Conservation (phyloP, 1,139 yeast genomes). For the Yamadazyma epiphylla region DNA sequence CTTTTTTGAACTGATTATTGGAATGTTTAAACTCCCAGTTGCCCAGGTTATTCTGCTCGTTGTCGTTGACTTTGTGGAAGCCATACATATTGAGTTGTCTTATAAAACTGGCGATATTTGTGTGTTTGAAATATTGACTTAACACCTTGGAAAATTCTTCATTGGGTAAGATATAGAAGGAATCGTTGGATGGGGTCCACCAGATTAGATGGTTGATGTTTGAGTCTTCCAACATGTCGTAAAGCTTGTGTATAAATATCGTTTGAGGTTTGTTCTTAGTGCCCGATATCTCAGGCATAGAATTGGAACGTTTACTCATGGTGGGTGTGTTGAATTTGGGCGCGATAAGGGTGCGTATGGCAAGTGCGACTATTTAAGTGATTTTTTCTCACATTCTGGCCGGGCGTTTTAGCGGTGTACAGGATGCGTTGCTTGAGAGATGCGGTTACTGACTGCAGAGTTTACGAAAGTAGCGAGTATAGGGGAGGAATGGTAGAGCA, state of each 20-base stretch:
- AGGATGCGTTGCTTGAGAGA: too few relatives aligned
- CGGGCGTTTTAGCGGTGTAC: too few relatives aligned
- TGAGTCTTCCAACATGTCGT: slow-evolving; percentile 59
- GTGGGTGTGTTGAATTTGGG: too few relatives aligned
- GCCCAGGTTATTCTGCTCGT: slow-evolving; percentile 6
- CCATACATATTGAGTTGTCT: slow-evolving; percentile 80
- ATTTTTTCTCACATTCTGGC: too few relatives aligned
- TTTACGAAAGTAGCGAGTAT: too few relatives aligned
- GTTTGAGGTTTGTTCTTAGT: slow-evolving; percentile 38
- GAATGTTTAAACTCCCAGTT: slow-evolving; percentile 73
- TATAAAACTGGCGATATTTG: slow-evolving; percentile 76
- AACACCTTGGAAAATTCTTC: slow-evolving; percentile 62
- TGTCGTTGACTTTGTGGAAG: slow-evolving; percentile 62
- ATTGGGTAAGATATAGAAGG: slow-evolving; percentile 42
- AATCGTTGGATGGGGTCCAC: slow-evolving; percentile 38
- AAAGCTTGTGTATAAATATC: slow-evolving; percentile 60
- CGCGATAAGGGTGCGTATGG: too few relatives aligned
- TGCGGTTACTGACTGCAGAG: too few relatives aligned
- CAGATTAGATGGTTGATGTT: slow-evolving; percentile 44
- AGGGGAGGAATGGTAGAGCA: too few relatives aligned
- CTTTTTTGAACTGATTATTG: slow-evolving; percentile 60
- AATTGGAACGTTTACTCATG: slow-evolving; percentile 13
- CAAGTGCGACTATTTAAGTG: too few relatives aligned
- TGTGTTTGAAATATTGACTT: slow-evolving; percentile 69
- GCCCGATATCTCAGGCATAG: slow-evolving; percentile 7